Evolutionary conservation across 495 filamentous ascomycete genomes (phyloP), one percentile per base, ranked within the genome.

Genomic region (Cudoniella acicularis): DNA sequence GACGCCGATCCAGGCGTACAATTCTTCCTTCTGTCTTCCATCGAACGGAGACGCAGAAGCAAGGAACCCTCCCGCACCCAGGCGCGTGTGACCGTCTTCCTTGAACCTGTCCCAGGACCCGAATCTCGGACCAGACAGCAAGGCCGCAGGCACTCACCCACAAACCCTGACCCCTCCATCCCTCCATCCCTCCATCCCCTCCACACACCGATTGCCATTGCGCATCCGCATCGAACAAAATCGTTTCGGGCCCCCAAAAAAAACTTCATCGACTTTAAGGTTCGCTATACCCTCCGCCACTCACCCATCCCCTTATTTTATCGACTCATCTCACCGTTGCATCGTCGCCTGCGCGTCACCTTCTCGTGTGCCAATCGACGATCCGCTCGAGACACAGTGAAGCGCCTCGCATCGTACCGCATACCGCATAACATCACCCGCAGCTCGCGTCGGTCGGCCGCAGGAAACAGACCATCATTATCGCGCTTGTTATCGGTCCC

Each of bases 371-470:
- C 41, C 52, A 13, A 22, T 27, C 46, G 18, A 30, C 13, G 36
- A 20, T 46, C 52, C 20, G 17, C 41, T 8, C 25, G 24, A 24
- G 10, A 43, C 25, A 46, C 52, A 26, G 25, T 46, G n/a, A 47
- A 60, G 53, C 58, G 43, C 25, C 23, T 26, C 63, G 63, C 59
- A 52, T 65, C 63, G 59, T 53, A 59, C 63, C 63, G 63, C 54
- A 56, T 52, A 36, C 30, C 45, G 16, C 49, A 56, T 18, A 26
- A 36, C 60, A 57, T 64, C 58, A 58, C 62, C 55, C 54, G 62
- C 62, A 64, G 57, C 55, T 61, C 55, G 63, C 58, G 51, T 65
- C 52, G 11, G 26, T 54, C 30, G 63, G 59, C 53, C 63, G 63
- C 58, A 65, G 59, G 25, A 65, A 61, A 52, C 42, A 55, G 56